Evolutionary conservation across 148 eudicot genomes (phyloP), one percentile per base, ranked within the genome.

Genomic region (Diospyros lotus): DNA sequence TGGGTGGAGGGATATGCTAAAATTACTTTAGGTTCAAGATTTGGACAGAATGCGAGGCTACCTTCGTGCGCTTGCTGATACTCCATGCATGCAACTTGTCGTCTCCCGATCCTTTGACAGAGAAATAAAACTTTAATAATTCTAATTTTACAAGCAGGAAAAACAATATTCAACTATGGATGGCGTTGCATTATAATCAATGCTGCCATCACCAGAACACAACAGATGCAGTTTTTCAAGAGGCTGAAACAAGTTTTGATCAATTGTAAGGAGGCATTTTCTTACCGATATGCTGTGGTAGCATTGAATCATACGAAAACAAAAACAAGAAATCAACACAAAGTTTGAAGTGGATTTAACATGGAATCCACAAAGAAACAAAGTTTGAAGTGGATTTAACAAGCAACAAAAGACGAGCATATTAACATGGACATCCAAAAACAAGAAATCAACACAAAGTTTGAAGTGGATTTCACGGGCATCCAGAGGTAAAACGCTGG

Each of bases 21-120:
- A 66, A 66, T 45, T 28, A 28, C 28, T 28, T 68, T 18, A 10
- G 50, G 8, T 62, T 43, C 12, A 58, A 14, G 51, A 64, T 44
- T 52, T 52, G 62, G 40, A 43, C 14, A 15, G 66, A 38, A 67
- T 60, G 58, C 17, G 44, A 67, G 45, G 60, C 62, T 83, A 93
- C 97, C 98, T 95, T 91, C 15, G 73, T 83, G 56, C 86, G 78
- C 6, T 66, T 82, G 65, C 78, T 72, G 75, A 95, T 84, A 76
- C 83, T 85, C 97, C 97, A 95, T 9, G 96, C 94, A 79, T 90
- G 87, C 84, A 95, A 81, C 74, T 74, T 88, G 79, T 97, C 99
- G 73, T 95, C 99, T 41, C 93, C 99, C 38, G 99, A 90, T 50
- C 99, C 99, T 95, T 80, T 2, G 80, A 73, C 8, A 51, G 6